Percentiles rank a stretch among this genome's conserved stretches.
phyloP scores from a whole-genome alignment of 2,329 filamentous ascomycete genomes.

The Calonectria leucothoes region DNA sequence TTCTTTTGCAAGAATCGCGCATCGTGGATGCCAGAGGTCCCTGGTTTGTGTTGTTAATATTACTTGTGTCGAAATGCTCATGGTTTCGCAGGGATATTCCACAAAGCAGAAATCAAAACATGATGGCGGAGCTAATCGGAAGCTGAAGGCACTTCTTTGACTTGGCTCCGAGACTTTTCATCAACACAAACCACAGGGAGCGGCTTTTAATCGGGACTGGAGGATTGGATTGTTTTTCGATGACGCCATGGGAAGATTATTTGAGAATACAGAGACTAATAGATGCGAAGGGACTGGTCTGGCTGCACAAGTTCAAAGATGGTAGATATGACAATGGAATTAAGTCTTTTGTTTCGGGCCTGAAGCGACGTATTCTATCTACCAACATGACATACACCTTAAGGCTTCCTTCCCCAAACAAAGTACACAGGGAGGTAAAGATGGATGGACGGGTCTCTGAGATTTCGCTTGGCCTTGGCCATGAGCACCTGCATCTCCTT shows the following conservation, averaged over 20 bases:
- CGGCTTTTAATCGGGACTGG: too few species aligned
- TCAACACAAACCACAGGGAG: too few species aligned
- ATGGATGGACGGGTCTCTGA: constrained; percentile 29
- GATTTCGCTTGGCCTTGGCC: constrained; percentile 34
- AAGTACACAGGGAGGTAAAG: constrained; percentile 35
- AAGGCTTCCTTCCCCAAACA: constrained; percentile 35
- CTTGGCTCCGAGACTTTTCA: too few species aligned
- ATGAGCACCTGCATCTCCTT: constrained; percentile 34
- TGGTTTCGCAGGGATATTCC: neutral
- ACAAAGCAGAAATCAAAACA: neutral
- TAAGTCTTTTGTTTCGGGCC: neutral
- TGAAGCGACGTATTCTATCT: too few species aligned
- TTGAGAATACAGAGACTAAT: too few species aligned
- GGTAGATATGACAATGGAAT: too few species aligned
- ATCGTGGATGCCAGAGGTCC: constrained; percentile 53
- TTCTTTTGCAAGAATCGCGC: constrained; percentile 63
- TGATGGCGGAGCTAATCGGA: too few species aligned
- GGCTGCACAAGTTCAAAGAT: too few species aligned
- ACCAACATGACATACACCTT: neutral
- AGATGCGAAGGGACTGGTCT: too few species aligned
- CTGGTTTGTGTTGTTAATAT: constrained; percentile 22
- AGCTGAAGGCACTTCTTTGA: too few species aligned
- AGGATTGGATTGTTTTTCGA: too few species aligned
- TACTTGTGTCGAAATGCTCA: neutral
- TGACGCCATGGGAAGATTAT: too few species aligned